Evolutionary conservation across 106 monocot genomes (phyloP).

Genomic region (Vanilla planifolia): DNA sequence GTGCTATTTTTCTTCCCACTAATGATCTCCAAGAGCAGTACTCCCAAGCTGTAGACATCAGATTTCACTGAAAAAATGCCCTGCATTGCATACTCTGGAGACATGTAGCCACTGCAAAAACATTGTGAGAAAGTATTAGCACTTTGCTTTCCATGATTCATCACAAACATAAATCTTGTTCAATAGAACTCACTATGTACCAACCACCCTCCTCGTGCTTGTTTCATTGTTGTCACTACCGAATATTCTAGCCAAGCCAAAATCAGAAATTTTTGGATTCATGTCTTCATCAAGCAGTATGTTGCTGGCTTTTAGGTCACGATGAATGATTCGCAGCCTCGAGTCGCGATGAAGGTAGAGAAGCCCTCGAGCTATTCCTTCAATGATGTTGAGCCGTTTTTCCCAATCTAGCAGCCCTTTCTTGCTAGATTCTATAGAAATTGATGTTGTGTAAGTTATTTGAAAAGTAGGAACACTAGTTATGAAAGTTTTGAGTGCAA

Average conservation of each 20-base stretch:
- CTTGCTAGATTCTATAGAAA: background rate
- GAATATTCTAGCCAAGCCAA: constrained; percentile 10
- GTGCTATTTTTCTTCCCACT: background rate
- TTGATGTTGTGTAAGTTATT: background rate
- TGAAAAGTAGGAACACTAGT: too few species aligned
- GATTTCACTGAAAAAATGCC: constrained; percentile 24
- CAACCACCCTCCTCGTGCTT: constrained; percentile 13
- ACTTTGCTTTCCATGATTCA: too few species aligned
- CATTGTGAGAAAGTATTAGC: too few species aligned
- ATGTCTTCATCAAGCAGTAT: constrained; percentile 9
- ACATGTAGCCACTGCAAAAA: constrained; percentile 26
- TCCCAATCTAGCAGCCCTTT: constrained; percentile 9
- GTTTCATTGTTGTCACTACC: constrained; percentile 3
- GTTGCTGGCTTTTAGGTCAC: constrained; percentile 18
- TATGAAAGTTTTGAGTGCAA: background rate
- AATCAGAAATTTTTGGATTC: constrained; percentile 15
- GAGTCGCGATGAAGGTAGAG: constrained; percentile 19
- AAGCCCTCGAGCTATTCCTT: constrained; percentile 16
- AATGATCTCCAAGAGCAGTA: constrained; percentile 7
- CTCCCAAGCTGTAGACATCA: constrained; percentile 27
- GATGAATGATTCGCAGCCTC: constrained; percentile 11
- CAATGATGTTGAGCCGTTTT: constrained; percentile 1
- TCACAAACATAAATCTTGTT: too few species aligned
- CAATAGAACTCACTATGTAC: constrained; percentile 14
- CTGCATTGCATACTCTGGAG: constrained; percentile 24